Evolutionary conservation across 805 yeast species (phyloP).

Genomic region (Tetrapisispora fleetii): DNA sequence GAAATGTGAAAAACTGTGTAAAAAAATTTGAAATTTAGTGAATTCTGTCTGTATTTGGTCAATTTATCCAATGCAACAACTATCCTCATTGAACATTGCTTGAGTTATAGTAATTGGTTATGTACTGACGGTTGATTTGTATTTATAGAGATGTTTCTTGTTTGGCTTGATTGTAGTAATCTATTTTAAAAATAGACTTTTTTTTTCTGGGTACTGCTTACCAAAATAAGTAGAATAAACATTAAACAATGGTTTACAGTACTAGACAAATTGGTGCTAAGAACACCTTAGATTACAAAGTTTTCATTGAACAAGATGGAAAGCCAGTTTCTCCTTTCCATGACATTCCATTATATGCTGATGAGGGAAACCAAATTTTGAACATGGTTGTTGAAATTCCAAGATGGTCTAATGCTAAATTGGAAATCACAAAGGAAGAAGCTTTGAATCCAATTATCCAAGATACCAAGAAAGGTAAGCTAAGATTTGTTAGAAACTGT

Average conservation of each 20-base stretch:
- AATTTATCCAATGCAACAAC: too few relatives aligned
- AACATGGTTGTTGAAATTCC: slow-evolving; percentile 96
- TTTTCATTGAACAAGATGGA: slow-evolving; percentile 85
- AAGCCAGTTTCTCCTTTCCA: slow-evolving; percentile 94
- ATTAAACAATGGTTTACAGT: slow-evolving; percentile 55
- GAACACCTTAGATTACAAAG: slow-evolving; percentile 88
- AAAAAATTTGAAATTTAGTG: too few relatives aligned
- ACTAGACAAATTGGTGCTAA: slow-evolving; percentile 93
- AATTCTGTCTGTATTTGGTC: too few relatives aligned
- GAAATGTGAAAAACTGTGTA: too few relatives aligned
- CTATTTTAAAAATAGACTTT: too few relatives aligned
- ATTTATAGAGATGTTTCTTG: too few relatives aligned
- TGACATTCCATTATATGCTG: slow-evolving; percentile 86
- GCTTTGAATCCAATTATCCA: slow-evolving; percentile 88
- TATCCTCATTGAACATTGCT: too few relatives aligned
- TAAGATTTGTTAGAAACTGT: slow-evolving; percentile 92
- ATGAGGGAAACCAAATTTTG: slow-evolving; percentile 78
- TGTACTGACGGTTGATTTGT: too few relatives aligned
- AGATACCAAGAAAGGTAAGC: slow-evolving; percentile 94
- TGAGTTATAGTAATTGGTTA: too few relatives aligned
- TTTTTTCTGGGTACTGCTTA: too few relatives aligned
- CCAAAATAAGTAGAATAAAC: not conserved
- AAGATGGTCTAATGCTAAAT: slow-evolving; percentile 96
- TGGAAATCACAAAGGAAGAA: slow-evolving; percentile 83
- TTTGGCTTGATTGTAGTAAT: too few relatives aligned